A percentile compares a stretch with the other conserved stretches of the same genome.
phyloP scores from a whole-genome alignment of 1,284 basidiomycete genomes.

The Tylopilus sp. region DNA sequence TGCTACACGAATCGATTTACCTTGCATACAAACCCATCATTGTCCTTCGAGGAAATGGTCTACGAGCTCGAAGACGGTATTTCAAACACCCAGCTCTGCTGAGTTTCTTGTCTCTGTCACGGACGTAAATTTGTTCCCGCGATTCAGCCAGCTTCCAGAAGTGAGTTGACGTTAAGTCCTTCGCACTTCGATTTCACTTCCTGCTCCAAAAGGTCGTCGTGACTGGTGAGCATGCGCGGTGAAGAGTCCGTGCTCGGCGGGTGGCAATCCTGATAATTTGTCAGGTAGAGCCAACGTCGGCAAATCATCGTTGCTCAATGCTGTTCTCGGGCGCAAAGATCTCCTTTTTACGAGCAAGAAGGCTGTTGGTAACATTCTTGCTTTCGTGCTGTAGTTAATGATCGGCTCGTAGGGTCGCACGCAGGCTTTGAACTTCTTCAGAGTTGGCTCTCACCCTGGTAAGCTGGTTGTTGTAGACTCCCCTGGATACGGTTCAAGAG shows the following conservation, averaged over 20 bases:
- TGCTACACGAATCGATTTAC: not conserved
- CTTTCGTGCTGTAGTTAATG: not conserved
- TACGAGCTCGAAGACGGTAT: conserved; percentile 22
- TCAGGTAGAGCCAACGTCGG: conserved; percentile 62
- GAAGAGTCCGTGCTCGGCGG: not conserved
- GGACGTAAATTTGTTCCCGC: conserved; percentile 39
- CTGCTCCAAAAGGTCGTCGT: conserved; percentile 43
- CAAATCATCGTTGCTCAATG: conserved; percentile 69
- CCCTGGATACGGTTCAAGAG: conserved; percentile 71
- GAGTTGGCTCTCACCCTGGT: conserved; percentile 51
- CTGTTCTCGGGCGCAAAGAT: conserved; percentile 53
- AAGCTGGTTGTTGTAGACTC: conserved; percentile 67
- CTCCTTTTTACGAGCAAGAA: conserved; percentile 62
- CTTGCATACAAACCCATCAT: not conserved
- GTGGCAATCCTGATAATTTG: not conserved
- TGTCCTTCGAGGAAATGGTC: conserved; percentile 13
- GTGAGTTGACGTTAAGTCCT: conserved; percentile 30
- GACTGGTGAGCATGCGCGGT: conserved; percentile 37
- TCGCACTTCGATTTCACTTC: not conserved
- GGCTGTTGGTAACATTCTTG: conserved; percentile 44
- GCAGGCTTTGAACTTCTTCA: conserved; percentile 63
- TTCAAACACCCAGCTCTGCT: conserved; percentile 38
- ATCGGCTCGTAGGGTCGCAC: conserved; percentile 54
- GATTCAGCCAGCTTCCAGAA: conserved; percentile 47
- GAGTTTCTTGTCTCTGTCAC: conserved; percentile 45